Evolutionary conservation across 169 alveolate species (phyloP), one percentile per base, ranked within the genome.

Genomic region (Neospora caninum): DNA sequence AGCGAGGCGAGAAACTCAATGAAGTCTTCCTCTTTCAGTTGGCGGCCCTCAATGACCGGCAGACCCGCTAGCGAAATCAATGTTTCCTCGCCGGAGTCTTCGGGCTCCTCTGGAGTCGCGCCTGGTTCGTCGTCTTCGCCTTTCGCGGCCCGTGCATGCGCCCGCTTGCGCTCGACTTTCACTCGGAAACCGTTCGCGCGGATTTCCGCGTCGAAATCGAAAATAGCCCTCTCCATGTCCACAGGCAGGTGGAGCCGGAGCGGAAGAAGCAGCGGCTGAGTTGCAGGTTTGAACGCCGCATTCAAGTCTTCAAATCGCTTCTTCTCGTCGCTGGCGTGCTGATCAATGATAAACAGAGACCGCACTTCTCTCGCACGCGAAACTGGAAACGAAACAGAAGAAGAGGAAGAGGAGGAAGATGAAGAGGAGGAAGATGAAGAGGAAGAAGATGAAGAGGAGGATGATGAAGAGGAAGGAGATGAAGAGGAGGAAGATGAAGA

Each of bases 301-400:
- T 98, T 97, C 38, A 98, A 97, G 22, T 96, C 96, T 93, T 99
- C 99, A 95, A 98, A 98, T 34, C 97, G 97, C 42, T 96, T 96
- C 95, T 99, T 99, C 95, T 99, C 99, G 95, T 99, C 99, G 49
- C 99, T 98, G 0, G 99, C 99, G 96, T 99, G 99, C 94, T 99
- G 99, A 96, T 99, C 99, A 49, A 99, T 97, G 0, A 99, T 98
- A 95, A 98, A 99, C 88, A 99, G 88, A 45, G 98, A 97, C 64
- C 64, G 70, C 86, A n/a, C 92, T 34, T 38, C 80, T 53, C 42
- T 39, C 25, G 4, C 31, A 1, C 31, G 7, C 25, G 73, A 4
- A 64, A 29, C 7, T 29, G 31, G 20, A 16, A 29, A 0, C 0
- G 73, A 16, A 7, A 1, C 7, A 22, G 31, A 22, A 0, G 73